phyloP scores from a whole-genome alignment of 441 rosid genomes.

The Eruca vesicaria region DNA sequence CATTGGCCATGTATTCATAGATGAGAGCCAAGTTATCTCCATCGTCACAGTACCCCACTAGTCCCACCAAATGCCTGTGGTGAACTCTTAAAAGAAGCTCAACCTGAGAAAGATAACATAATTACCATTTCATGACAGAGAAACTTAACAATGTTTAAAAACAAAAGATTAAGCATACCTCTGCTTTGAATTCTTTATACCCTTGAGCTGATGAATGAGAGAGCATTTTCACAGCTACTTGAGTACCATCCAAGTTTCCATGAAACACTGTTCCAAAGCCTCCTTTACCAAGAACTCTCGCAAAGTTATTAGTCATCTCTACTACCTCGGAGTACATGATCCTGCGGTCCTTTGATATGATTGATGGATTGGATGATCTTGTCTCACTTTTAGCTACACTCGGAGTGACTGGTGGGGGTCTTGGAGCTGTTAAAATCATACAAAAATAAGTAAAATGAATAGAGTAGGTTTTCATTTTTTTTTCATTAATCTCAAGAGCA shows the following conservation, averaged over 20 bases:
- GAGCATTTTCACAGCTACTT: conserved; percentile 51
- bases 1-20: conserved; percentile 54
- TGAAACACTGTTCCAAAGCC: conserved; percentile 45
- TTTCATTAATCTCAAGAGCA: background rate
- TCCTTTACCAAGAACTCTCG: conserved; percentile 37
- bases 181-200: conserved; percentile 41
- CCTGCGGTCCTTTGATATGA: conserved; percentile 18
- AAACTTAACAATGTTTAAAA: background rate
- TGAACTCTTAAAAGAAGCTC: conserved; percentile 43
- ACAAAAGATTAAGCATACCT: conserved; percentile 27
- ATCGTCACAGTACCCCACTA: conserved; percentile 51
- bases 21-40: conserved; percentile 40
- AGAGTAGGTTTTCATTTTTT: background rate
- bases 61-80: conserved; percentile 43
- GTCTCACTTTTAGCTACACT: background rate
- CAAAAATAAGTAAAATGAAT: background rate
- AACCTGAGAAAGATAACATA: conserved; percentile 20
- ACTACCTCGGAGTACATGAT: conserved; percentile 33
- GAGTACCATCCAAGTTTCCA: conserved; percentile 28
- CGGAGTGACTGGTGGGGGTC: background rate
- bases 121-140: background rate
- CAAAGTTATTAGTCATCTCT: conserved; percentile 38
- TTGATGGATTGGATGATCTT: conserved; percentile 14
- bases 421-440: background rate
- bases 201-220: conserved; percentile 53